phyloP scores from a whole-genome alignment of 768 basidiomycete species.

The Phlebiopsis gigantea region DNA sequence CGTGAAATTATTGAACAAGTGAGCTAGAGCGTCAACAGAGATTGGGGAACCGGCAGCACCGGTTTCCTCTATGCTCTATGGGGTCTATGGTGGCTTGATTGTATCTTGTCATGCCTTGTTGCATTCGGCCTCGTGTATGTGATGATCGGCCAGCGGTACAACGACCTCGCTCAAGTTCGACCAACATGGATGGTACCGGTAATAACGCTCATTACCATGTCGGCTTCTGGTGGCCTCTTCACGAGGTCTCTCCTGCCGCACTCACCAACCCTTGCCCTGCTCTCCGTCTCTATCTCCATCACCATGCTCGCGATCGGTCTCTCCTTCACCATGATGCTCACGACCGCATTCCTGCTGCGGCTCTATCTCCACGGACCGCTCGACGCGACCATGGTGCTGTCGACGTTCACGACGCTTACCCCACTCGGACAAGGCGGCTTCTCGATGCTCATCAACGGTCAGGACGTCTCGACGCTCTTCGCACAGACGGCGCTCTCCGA shows the following conservation, averaged over 20 bases:
- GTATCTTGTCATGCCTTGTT: slow-evolving; percentile 33
- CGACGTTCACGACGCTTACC: slow-evolving; percentile 45
- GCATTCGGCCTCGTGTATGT: slow-evolving; percentile 45
- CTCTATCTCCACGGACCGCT: slow-evolving; percentile 38
- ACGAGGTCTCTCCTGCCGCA: slow-evolving; percentile 32
- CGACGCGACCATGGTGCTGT: slow-evolving; percentile 33
- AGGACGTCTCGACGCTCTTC: slow-evolving; percentile 30
- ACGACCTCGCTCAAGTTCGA: slow-evolving; percentile 35
- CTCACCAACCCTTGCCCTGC: slow-evolving; percentile 31
- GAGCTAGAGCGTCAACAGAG: slow-evolving; percentile 28
- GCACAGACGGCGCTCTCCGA: slow-evolving; percentile 19
- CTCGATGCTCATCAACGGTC: slow-evolving; percentile 36
- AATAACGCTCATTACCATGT: slow-evolving; percentile 49
- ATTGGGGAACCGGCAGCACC: slow-evolving; percentile 31
- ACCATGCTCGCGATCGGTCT: slow-evolving; percentile 42
- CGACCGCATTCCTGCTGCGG: slow-evolving; percentile 41
- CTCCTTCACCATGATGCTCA: slow-evolving; percentile 43
- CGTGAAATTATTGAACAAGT: background rate
- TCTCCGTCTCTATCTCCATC: slow-evolving; percentile 39
- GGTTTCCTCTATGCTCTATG: slow-evolving; percentile 37
- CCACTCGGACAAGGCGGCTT: slow-evolving; percentile 51
- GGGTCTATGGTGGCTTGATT: slow-evolving; percentile 50
- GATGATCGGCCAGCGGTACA: slow-evolving; percentile 42
- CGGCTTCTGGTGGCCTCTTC: slow-evolving; percentile 44
- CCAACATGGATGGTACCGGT: slow-evolving; percentile 49